These are phyloP conservation scores for Botrytis tulipae DNA, from an alignment of 2,329 filamentous ascomycete species.

Conservation along the genomic window DNA sequence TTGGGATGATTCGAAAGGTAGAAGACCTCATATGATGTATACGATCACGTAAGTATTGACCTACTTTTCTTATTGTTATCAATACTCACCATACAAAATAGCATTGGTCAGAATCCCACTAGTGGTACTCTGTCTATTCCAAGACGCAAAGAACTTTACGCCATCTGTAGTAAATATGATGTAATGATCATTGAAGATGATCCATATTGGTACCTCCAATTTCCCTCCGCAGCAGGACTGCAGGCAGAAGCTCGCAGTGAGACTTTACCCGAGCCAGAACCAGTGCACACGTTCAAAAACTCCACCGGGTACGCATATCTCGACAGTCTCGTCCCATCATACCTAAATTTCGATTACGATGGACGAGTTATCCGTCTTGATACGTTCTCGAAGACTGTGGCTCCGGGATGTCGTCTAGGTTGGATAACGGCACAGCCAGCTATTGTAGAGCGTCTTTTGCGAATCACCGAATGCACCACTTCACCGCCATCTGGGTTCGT, in stretches of 20 bases:
- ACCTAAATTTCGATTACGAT: conserved; percentile 76
- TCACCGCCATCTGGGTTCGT: conserved; percentile 89
- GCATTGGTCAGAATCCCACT: conserved; percentile 89
- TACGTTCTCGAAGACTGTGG: conserved; percentile 91
- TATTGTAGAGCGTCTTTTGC: conserved; percentile 69
- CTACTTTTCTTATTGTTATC: conserved; percentile 7
- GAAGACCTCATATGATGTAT: conserved; percentile 80
- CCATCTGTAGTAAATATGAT: conserved; percentile 77
- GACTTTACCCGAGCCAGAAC: conserved; percentile 26
- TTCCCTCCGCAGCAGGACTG: conserved; percentile 61
- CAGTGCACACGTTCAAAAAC: conserved; percentile 38
- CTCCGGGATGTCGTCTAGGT: conserved; percentile 83
- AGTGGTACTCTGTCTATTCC: conserved; percentile 70
- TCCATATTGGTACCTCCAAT: conserved; percentile 95
- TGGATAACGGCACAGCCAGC: conserved; percentile 86
- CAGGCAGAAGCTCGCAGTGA: conserved; percentile 42
- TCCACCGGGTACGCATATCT: conserved; percentile 73
- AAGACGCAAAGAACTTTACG: conserved; percentile 76
- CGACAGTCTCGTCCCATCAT: conserved; percentile 80
- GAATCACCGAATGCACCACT: conserved; percentile 74
- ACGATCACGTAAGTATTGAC: conserved; percentile 71
- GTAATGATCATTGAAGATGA: conserved; percentile 92
- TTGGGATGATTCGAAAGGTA: conserved; percentile 75
- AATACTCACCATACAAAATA: conserved; percentile 37
- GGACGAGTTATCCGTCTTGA: conserved; percentile 87